Conservation (phyloP, 345 rosid genomes). For the Corchorus capsularis region DNA sequence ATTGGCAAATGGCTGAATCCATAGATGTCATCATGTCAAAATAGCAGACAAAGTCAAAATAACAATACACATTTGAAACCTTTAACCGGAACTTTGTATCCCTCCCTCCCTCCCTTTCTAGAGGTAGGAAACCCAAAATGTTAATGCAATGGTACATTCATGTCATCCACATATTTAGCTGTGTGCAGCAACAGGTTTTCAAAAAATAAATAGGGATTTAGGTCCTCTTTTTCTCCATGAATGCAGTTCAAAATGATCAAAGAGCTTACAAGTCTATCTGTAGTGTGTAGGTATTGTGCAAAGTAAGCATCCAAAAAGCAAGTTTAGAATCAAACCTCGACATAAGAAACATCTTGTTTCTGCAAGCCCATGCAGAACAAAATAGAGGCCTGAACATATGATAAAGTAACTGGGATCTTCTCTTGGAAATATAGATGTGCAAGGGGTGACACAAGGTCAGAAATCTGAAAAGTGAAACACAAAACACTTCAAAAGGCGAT, state of each 20-base stretch:
- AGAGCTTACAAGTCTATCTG: background rate
- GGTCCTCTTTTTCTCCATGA: background rate
- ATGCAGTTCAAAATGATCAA: background rate
- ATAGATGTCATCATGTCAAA: background rate
- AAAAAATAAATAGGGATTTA: background rate
- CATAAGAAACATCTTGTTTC: conserved; percentile 54
- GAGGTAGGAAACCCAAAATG: background rate
- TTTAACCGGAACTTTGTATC: background rate
- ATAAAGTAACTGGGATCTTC: conserved; percentile 76
- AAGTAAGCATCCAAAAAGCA: conserved; percentile 9
- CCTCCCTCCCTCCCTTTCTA: background rate
- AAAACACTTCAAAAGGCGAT: background rate
- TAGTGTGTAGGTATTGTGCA: background rate
- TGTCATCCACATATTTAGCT: background rate
- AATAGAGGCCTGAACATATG: conserved; percentile 82
- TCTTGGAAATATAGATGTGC: conserved; percentile 75
- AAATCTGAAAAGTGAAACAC: conserved; percentile 46
- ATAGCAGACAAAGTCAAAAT: conserved; percentile 7
- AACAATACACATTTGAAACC: background rate
- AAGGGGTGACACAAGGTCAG: conserved; percentile 64
- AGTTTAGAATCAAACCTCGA: conserved; percentile 58
- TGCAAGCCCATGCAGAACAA: conserved; percentile 88
- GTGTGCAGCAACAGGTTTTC: too few relatives aligned
- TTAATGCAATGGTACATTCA: background rate
- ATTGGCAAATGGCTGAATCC: conserved; percentile 3